Conservation (phyloP, 1,284 basidiomycete genomes). For the Fomitiporia mediterranea region DNA sequence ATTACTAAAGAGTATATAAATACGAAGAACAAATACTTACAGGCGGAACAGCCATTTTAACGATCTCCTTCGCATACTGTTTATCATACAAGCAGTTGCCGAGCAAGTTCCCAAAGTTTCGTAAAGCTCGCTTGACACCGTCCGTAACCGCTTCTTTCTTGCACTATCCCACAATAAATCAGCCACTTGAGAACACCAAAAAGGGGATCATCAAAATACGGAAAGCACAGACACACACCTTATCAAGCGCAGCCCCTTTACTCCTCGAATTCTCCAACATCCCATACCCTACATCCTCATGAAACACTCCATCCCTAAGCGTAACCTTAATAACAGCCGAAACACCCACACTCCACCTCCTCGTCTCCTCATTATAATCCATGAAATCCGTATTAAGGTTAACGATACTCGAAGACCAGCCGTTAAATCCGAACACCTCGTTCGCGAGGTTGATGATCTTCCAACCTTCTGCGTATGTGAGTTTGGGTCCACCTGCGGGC, state of each 20-base stretch:
- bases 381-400: conserved; percentile 72
- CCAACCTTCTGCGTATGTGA: conserved; percentile 97
- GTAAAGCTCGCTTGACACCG: conserved; percentile 83
- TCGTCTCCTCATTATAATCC: conserved; percentile 66
- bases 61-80: conserved; percentile 76
- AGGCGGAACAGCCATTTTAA: conserved; percentile 79
- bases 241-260: conserved; percentile 87
- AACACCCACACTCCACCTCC: conserved; percentile 71
- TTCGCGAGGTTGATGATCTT: conserved; percentile 95
- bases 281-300: conserved; percentile 94
- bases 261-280: conserved; percentile 79
- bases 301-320: conserved; percentile 82
- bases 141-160: conserved; percentile 99
- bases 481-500: conserved; percentile 78
- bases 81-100: conserved; percentile 98
- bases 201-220: too few species aligned
- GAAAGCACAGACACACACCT: conserved; percentile 61
- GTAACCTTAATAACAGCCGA: conserved; percentile 87
- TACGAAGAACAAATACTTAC: conserved; percentile 43
- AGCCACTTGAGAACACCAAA: neutral
- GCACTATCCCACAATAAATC: conserved; percentile 49
- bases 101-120: conserved; percentile 91
- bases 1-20: neutral
- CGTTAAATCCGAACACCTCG: conserved; percentile 98
- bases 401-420: conserved; percentile 88